These are phyloP conservation scores for Calonectria pseudoturangicola DNA, from an alignment of 2,329 filamentous ascomycete genomes.

Conservation along the genomic window DNA sequence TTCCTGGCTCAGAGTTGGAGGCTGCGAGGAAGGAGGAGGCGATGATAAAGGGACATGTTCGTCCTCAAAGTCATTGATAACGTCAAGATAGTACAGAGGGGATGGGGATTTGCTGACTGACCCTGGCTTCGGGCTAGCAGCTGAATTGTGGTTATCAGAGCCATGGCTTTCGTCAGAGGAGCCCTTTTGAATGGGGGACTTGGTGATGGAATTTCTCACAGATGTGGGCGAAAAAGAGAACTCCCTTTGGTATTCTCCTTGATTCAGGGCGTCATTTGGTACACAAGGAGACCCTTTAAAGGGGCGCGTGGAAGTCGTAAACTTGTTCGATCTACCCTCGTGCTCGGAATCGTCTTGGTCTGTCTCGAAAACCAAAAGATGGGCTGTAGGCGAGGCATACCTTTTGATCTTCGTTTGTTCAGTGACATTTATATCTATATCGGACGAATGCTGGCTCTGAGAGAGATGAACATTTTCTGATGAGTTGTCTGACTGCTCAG, in stretches of 20 bases:
- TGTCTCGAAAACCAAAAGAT: neutral
- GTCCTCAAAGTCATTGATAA: neutral
- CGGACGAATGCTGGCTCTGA: neutral
- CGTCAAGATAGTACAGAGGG: constrained; percentile 15
- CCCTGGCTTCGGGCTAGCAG: constrained; percentile 37
- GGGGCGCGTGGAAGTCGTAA: neutral
- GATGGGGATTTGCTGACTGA: neutral
- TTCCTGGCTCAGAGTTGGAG: neutral
- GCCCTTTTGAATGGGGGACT: neutral
- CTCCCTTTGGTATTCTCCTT: neutral
- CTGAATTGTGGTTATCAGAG: neutral
- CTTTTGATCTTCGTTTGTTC: neutral
- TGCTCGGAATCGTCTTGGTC: neutral
- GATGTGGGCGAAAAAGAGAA: neutral
- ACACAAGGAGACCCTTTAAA: neutral
- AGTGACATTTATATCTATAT: too few relatives aligned
- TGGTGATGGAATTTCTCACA: neutral
- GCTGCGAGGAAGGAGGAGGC: constrained; percentile 16
- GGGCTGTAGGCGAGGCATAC: neutral
- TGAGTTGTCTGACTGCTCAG: constrained; percentile 13
- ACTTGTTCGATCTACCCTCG: neutral
- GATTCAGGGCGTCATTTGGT: neutral
- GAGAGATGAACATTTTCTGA: neutral
- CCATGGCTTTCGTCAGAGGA: neutral
- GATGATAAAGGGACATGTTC: neutral